A percentile compares a stretch with the other conserved stretches of the same genome.
Evolutionary conservation across 306 rosid species (phyloP).

Genomic region (Casuarina glauca): DNA sequence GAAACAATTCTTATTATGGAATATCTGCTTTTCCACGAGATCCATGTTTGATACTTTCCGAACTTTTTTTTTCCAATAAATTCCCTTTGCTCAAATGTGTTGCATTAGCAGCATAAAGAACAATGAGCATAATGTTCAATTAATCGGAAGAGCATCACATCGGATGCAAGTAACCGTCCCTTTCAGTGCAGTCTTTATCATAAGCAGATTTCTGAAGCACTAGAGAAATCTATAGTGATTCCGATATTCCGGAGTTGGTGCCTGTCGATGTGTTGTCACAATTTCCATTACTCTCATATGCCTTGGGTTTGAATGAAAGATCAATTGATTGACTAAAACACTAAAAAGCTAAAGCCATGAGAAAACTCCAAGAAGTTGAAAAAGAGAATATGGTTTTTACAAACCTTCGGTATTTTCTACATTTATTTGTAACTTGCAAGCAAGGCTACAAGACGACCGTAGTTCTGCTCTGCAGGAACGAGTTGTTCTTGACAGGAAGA

Average conservation of each 20-base stretch:
- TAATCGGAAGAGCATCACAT: slow-evolving; percentile 18
- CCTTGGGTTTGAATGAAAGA: background rate
- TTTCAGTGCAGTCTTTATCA: no score
- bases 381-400: background rate
- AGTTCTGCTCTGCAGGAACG: background rate
- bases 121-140: slow-evolving; percentile 8
- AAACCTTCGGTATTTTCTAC: background rate
- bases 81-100: slow-evolving; percentile 12
- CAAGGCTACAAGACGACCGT: background rate
- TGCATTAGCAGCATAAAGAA: slow-evolving; percentile 11
- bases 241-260: background rate
- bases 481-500: background rate
- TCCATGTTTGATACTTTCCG: slow-evolving; percentile 8
- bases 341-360: background rate
- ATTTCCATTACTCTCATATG: background rate
- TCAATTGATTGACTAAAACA: background rate
- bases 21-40: background rate
- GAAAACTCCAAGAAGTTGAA: background rate
- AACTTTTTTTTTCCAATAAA: background rate
- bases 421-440: background rate
- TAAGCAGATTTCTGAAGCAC: no score
- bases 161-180: slow-evolving; percentile 15
- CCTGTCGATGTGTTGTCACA: background rate
- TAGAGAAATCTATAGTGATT: no score
- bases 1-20: no score